Evolutionary conservation across 2,329 filamentous ascomycete species (phyloP), one percentile per base, ranked within the genome.

Genomic region (Penicillium sclerotigenum): DNA sequence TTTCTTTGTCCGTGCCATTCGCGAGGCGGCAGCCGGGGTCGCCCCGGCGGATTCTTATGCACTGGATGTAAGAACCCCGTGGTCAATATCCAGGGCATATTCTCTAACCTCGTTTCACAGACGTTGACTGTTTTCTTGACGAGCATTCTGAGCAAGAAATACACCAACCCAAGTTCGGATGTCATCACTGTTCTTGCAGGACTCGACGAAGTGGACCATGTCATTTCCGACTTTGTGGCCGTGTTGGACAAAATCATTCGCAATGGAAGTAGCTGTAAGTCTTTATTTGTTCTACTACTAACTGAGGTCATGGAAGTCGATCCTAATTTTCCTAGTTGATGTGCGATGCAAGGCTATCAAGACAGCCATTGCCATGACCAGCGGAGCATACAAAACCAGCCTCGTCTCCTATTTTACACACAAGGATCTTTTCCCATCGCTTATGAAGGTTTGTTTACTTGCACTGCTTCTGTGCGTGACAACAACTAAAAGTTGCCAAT

Each of bases 361-460:
- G 65, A 87, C 90, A 41, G 86, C 92, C 8, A 81, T 97, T 56
- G 88, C 91, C 14, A 86, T 96, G 54, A 89, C 91, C 7, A 90
- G 92, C 10, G 92, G 93, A n/a, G 92, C 92, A 54, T 97, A 97
- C 73, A 91, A 96, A 75, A 97, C 94, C 4, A 94, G 91, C 46
- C 81, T 99, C 22, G 82, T 97, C 52, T 95, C 92, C 1, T 99
- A 97, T 74, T 91, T 99, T 69, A 94, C 94, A 38, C 92, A 97
- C 69, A 83, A 91, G 63, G 94, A 99, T 71, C 81, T 97, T 34
- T 99, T 99, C 68, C 93, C 93, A 20, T 87, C 91, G 9, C 82
- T 97, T 52, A 96, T 97, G 85, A 97, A 95, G 85, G 91, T 94
- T 72, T 54, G 28, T 42, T 14, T 1, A 20, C 77, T 55, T 28